These are phyloP conservation scores for Macrolepiota fuliginosa DNA, from an alignment of 768 basidiomycete genomes.

Conservation along the genomic window DNA sequence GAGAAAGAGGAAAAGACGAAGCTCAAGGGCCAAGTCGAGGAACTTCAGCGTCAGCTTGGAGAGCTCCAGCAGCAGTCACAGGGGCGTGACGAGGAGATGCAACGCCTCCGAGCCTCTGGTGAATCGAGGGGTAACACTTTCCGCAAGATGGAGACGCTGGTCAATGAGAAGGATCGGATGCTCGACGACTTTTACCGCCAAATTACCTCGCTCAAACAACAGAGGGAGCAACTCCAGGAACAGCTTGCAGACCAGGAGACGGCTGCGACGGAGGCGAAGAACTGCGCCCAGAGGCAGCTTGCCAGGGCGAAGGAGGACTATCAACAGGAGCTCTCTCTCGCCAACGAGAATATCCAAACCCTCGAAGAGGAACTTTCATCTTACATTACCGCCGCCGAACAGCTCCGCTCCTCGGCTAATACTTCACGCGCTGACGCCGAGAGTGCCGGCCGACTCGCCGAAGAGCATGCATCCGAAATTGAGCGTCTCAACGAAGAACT, in stretches of 20 bases:
- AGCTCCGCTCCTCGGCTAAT: background rate
- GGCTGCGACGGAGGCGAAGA: background rate
- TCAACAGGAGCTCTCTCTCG: background rate
- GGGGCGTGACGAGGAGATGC: background rate
- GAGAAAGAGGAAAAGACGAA: background rate
- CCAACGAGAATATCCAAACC: background rate
- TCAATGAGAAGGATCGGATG: background rate
- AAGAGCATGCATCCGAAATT: background rate
- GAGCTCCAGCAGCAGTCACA: background rate
- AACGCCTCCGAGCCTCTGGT: background rate
- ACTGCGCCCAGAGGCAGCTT: conserved; percentile 5
- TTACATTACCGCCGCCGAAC: background rate
- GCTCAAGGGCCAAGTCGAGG: background rate
- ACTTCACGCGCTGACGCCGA: background rate
- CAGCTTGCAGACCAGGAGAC: conserved; percentile 1
- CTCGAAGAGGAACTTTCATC: conserved; percentile 2
- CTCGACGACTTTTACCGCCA: background rate
- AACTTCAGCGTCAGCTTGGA: conserved; percentile 1
- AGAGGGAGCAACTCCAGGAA: background rate
- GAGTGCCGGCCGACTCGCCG: background rate
- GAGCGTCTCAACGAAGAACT: background rate
- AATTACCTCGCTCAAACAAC: background rate
- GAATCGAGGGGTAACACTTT: background rate
- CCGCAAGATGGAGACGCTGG: background rate
- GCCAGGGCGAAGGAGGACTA: conserved; percentile 4